Percentiles rank a stretch among this genome's conserved stretches.
Conservation (phyloP, 768 basidiomycete species). For the Nevesoporus exiguus region DNA sequence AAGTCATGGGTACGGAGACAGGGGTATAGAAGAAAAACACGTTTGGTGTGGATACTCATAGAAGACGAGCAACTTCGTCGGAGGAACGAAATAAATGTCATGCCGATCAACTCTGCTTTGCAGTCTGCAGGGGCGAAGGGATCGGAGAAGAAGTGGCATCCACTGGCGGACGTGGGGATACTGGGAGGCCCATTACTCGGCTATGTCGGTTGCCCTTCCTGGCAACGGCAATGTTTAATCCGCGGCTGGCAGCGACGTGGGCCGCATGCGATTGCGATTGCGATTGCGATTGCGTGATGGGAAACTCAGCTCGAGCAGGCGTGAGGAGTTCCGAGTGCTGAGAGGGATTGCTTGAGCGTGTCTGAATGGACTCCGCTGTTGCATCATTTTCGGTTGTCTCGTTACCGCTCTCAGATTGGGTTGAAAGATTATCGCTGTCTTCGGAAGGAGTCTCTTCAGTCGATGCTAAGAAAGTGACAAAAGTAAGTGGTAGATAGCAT, state of each 20-base stretch:
- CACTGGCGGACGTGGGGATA: slow-evolving; percentile 34
- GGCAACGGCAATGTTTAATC: slow-evolving; percentile 61
- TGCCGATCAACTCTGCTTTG: slow-evolving; percentile 22
- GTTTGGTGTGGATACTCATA: slow-evolving; percentile 14
- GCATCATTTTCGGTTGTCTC: slow-evolving; percentile 63
- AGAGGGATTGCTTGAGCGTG: slow-evolving; percentile 39
- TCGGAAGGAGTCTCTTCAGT: slow-evolving; percentile 63
- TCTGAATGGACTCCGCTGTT: slow-evolving; percentile 41
- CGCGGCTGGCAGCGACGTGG: slow-evolving; percentile 59
- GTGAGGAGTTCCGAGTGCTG: slow-evolving; percentile 22
- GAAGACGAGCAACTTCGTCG: background rate
- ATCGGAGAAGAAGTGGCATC: slow-evolving; percentile 13
- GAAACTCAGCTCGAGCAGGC: slow-evolving; percentile 24
- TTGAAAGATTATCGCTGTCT: slow-evolving; percentile 65
- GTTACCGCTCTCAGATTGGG: slow-evolving; percentile 71
- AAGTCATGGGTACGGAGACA: slow-evolving; percentile 6
- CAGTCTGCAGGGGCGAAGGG: slow-evolving; percentile 22
- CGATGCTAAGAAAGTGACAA: slow-evolving; percentile 29
- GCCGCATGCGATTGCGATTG: slow-evolving; percentile 55
- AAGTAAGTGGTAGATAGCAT: slow-evolving; percentile 3
- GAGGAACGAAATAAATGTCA: background rate
- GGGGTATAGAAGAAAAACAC: slow-evolving; percentile 29
- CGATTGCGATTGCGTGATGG: slow-evolving; percentile 27
- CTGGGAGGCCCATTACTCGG: slow-evolving; percentile 60
- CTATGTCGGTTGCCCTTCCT: slow-evolving; percentile 63